Base-by-base conservation (phyloP, 73 alveolate genomes). In the Blepharisma japonicum region DNA sequence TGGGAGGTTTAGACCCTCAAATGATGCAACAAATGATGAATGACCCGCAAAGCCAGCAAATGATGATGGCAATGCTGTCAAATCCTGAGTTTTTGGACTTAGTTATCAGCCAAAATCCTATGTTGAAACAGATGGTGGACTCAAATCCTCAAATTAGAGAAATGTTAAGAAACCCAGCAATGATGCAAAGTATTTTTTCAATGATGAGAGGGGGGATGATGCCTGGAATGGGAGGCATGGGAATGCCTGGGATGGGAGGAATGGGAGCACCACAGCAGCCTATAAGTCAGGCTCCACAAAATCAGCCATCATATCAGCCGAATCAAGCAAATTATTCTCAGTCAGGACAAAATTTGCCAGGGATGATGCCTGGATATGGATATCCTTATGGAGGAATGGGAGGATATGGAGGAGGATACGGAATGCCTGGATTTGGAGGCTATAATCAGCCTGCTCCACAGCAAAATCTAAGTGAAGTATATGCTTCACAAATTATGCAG, bases 401-500 rank as follows among this genome's bases (percentile, higher is more conserved):
- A 8, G 77, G 77, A n/a, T 11, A 11, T 8, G 77, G 77, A 8
- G 66, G 66, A 11, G 77, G 77, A n/a, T 11, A 11, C 39, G 77
- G 77, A 8, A 61, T 61, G 77, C 39, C 39, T 11, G 77, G 77
- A 3, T 11, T 1, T 8, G 49, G 77, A 11, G 77, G 77, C 3
- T 8, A 8, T 14, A 27, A 11, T 23, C 55, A 11, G 2, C 77
- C 49, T 11, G 55, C 49, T 2, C 50, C 77, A 11, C 50, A n/a
- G 21, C 55, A 27, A 23, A 61, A 61, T 77, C 95, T 94, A 50
- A 91, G 87, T 78, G 97, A 88, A 77, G 89, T 85, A 77, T 96
- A 90, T 92, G 91, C 90, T 47, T 86, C 90, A 18, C 97, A 96
- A 90, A 84, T 94, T 45, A 83, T 85, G 55, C 92, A 94, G 86